Base-by-base conservation (phyloP, 176 grass and related monocot genomes). In the Themeda triandra region DNA sequence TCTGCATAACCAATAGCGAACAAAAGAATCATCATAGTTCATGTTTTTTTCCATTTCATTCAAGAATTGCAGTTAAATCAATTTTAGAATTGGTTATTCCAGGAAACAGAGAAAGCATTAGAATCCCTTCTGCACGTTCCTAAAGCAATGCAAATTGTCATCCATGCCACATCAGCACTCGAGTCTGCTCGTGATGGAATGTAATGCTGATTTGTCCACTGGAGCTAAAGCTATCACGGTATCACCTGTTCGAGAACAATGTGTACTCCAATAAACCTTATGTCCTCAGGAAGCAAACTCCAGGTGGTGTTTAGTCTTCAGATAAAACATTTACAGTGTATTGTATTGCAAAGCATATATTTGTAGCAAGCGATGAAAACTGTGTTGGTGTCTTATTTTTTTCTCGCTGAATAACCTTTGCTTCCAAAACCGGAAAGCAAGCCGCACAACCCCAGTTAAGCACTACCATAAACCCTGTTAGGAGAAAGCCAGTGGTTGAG, bases 201-300 rank as follows among this genome's bases (percentile, higher is more conserved):
- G 21, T 58, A 58, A 63, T 62, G 10, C n/a, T 60, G 10, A 87
- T 27, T 44, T 66, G 58, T 45, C 60, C 80, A 77, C 31, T 0
- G 6, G 29, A 83, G 39, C 29, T 71, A 40, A 82, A 72, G 71
- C 25, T 82, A 19, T 11, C 62, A 58, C 37, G 71, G 18, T 82
- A 19, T 11, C 62, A 58, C 37, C 6, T 71, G 40, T 27, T 40
- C 2, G 33, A 86, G 21, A 68, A 64, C 12, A 48, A 13, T 3
- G n/a, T n/a, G 42, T 18, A 79, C 46, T 48, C 36, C 36, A 37
- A 45, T 2, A 53, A 37, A 53, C 33, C 31, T 31, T 49, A 24
- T 27, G 25, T 66, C 44, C 65, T 65, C 48, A 29, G 32, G 46
- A 54, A 23, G 8, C 46, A 74, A 74, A 74, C 13, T 49, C 51